Conservation (phyloP, 148 eudicot genomes). For the Vaccinium darrowii region DNA sequence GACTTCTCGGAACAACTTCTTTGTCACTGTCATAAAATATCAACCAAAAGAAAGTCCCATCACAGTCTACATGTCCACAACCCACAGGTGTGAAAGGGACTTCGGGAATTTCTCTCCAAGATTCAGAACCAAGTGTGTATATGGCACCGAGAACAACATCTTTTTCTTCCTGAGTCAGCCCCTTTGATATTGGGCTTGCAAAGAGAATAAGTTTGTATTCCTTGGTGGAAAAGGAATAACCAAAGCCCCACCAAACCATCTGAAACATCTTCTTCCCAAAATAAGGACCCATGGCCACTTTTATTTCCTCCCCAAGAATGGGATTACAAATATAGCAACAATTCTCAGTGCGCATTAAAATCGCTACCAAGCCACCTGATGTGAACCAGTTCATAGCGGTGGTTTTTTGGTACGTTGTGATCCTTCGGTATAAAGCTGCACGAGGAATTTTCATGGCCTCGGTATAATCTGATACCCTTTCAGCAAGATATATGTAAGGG, state of each 20-base stretch:
- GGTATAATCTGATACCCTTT: not conserved
- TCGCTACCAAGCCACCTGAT: not conserved
- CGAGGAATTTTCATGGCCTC: not conserved
- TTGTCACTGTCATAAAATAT: not conserved
- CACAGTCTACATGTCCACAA: not conserved
- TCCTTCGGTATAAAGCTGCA: not conserved
- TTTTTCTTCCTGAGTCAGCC: not conserved
- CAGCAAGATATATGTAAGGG: not conserved
- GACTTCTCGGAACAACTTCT: not conserved
- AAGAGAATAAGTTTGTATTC: not conserved
- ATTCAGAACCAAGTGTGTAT: not conserved
- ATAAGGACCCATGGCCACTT: not conserved
- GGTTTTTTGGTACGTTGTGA: not conserved
- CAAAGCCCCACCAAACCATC: not conserved
- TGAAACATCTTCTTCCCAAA: not conserved
- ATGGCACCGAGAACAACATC: not conserved
- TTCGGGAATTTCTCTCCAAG: not conserved
- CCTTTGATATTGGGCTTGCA: not conserved
- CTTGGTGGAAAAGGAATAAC: not conserved
- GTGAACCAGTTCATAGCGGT: not conserved
- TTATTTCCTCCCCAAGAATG: not conserved
- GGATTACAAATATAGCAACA: not conserved
- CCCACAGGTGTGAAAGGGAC: not conserved
- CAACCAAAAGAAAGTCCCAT: conserved; percentile 1
- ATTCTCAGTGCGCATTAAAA: not conserved